phyloP scores from a whole-genome alignment of 1,284 basidiomycete genomes.

The Cutaneotrichosporon arboriforme region DNA sequence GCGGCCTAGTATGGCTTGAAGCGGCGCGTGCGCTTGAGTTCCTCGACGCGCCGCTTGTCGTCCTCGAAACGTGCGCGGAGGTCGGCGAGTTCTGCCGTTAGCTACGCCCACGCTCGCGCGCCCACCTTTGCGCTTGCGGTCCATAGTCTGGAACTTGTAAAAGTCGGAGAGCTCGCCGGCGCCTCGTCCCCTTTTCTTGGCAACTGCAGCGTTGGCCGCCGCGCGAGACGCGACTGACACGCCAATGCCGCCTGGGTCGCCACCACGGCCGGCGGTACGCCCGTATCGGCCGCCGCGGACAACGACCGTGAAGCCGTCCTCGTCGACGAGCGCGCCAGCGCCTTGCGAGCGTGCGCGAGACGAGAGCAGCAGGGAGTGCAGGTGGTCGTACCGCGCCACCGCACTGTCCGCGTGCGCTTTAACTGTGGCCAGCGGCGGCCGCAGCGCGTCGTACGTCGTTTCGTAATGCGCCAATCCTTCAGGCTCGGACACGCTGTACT shows the following conservation, averaged over 20 bases:
- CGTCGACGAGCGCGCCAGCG: constrained; percentile 68
- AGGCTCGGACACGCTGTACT: constrained; percentile 51
- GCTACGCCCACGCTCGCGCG: background rate
- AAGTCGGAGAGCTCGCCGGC: constrained; percentile 59
- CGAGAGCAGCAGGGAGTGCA: constrained; percentile 51
- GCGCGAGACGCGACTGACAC: constrained; percentile 73
- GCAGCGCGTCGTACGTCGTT: constrained; percentile 57
- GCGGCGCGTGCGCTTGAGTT: constrained; percentile 66
- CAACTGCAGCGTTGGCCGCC: constrained; percentile 12
- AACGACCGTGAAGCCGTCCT: constrained; percentile 86
- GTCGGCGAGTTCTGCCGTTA: constrained; percentile 60
- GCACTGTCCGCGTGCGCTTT: constrained; percentile 68
- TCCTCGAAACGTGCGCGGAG: constrained; percentile 74
- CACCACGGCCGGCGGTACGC: constrained; percentile 71
- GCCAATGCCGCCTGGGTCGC: constrained; percentile 61
- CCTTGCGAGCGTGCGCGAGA: constrained; percentile 56
- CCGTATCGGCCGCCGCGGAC: constrained; percentile 81
- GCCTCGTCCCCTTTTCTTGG: constrained; percentile 59
- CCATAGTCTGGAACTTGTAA: constrained; percentile 81
- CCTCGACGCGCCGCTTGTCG: constrained; percentile 80
- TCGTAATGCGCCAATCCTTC: constrained; percentile 66
- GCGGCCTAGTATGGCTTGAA: constrained; percentile 71
- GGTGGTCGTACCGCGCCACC: constrained; percentile 68
- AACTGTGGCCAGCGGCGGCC: constrained; percentile 66
- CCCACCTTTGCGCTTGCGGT: constrained; percentile 76